Percentiles rank a stretch among this genome's conserved stretches.
Evolutionary conservation across 768 basidiomycete species (phyloP).

Genomic region (Suillus paluster): DNA sequence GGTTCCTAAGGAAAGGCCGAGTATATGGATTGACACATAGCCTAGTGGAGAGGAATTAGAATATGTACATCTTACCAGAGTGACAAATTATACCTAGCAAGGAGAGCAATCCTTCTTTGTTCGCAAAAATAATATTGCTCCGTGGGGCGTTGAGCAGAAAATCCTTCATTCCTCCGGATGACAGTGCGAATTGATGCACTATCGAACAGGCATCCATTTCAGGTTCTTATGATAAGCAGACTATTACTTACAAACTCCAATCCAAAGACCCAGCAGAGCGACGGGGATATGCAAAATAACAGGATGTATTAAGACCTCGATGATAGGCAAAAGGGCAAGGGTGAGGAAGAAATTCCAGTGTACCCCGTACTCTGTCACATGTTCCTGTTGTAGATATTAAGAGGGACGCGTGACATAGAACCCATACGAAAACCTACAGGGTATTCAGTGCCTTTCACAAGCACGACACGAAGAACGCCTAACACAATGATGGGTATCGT

Average conservation of each 20-base stretch:
- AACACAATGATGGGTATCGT: constrained; percentile 69
- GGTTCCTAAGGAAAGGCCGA: constrained; percentile 84
- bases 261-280: constrained; percentile 61
- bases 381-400: constrained; percentile 63
- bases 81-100: constrained; percentile 56
- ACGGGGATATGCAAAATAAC: constrained; percentile 60
- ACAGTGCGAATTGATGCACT: constrained; percentile 78
- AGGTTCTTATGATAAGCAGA: background rate
- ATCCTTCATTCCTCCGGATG: constrained; percentile 53
- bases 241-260: constrained; percentile 57
- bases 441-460: constrained; percentile 94
- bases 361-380: constrained; percentile 92
- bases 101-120: constrained; percentile 92
- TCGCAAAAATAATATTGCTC: constrained; percentile 65
- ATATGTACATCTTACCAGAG: background rate
- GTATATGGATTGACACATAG: constrained; percentile 87
- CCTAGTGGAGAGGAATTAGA: constrained; percentile 46
- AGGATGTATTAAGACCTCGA: constrained; percentile 73
- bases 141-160: constrained; percentile 74
- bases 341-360: constrained; percentile 99
- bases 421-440: constrained; percentile 60
- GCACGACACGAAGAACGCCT: constrained; percentile 75
- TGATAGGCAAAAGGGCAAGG: constrained; percentile 75
- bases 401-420: constrained; percentile 1
- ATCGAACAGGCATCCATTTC: background rate